Conservation (phyloP, 257 asterid genomes). For the Solanum paucissectum region DNA sequence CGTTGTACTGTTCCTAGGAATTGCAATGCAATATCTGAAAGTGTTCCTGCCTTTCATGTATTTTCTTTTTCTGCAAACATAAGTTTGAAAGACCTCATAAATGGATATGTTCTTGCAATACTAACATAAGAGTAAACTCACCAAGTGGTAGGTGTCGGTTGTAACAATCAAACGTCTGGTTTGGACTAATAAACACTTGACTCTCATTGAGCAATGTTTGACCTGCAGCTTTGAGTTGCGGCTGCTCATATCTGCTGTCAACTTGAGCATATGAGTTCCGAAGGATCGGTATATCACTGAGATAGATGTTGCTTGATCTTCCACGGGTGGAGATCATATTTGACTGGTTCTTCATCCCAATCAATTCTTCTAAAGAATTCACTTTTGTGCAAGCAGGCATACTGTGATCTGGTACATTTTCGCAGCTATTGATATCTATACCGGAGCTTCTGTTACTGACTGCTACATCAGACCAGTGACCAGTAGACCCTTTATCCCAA, state of each 20-base stretch:
- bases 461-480: background rate
- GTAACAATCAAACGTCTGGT: slow-evolving; percentile 16
- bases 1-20: background rate
- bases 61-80: background rate
- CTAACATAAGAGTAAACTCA: slow-evolving; percentile 17
- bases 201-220: slow-evolving; percentile 10
- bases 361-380: slow-evolving; percentile 28
- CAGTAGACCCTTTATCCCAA: slow-evolving; percentile 1
- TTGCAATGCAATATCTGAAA: background rate
- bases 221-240: slow-evolving; percentile 3
- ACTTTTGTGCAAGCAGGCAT: slow-evolving; percentile 13
- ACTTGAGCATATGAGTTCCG: slow-evolving; percentile 22
- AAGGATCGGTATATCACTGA: background rate
- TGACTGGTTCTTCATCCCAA: slow-evolving; percentile 15
- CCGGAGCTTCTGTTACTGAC: background rate
- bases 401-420: slow-evolving; percentile 10
- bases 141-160: slow-evolving; percentile 25
- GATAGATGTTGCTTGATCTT: background rate
- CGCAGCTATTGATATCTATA: slow-evolving; percentile 13
- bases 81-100: background rate
- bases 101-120: background rate
- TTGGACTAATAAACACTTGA: slow-evolving; percentile 4
- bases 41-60: background rate
- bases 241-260: slow-evolving; percentile 11
- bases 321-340: slow-evolving; percentile 1